Evolutionary conservation across 2,329 filamentous ascomycete genomes (phyloP).

Genomic region (Aaosphaeria arxii): DNA sequence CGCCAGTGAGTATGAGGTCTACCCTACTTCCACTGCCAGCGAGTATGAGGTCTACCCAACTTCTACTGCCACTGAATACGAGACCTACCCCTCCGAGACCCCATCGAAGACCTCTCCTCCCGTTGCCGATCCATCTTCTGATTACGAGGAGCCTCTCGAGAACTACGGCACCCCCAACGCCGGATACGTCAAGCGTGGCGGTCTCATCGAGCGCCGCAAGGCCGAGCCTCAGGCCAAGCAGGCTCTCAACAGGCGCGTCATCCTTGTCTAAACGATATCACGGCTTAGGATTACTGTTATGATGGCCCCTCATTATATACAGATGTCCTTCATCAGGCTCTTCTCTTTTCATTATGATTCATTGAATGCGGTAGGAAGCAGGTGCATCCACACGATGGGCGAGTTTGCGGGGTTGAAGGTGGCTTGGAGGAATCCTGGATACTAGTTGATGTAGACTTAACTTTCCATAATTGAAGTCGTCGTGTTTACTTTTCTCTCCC

Average conservation of each 20-base stretch:
- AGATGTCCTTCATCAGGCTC: too few species aligned
- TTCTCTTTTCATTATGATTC: too few species aligned
- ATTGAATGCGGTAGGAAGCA: too few species aligned
- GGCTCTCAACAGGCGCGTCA: conserved; percentile 4
- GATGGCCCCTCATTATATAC: too few species aligned
- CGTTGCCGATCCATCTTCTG: conserved; percentile 6
- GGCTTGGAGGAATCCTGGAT: too few species aligned
- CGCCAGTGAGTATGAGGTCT: background rate
- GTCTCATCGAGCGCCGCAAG: conserved; percentile 19
- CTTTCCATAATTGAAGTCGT: too few species aligned
- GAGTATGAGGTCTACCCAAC: background rate
- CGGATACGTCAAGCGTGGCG: conserved; percentile 20
- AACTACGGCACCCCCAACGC: conserved; percentile 4
- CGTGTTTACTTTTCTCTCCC: too few species aligned
- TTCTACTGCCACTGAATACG: background rate
- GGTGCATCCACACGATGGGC: too few species aligned
- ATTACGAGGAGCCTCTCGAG: conserved; percentile 6
- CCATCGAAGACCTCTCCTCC: conserved; percentile 1
- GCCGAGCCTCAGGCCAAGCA: conserved; percentile 2
- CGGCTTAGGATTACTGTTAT: too few species aligned
- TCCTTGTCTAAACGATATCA: conserved; percentile 2
- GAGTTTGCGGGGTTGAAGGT: too few species aligned
- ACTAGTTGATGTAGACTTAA: too few species aligned
- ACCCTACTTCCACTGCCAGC: background rate
- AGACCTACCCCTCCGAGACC: background rate